Evolutionary conservation across 208 protist species (phyloP).

Genomic region (Acanthamoeba castellanii): DNA sequence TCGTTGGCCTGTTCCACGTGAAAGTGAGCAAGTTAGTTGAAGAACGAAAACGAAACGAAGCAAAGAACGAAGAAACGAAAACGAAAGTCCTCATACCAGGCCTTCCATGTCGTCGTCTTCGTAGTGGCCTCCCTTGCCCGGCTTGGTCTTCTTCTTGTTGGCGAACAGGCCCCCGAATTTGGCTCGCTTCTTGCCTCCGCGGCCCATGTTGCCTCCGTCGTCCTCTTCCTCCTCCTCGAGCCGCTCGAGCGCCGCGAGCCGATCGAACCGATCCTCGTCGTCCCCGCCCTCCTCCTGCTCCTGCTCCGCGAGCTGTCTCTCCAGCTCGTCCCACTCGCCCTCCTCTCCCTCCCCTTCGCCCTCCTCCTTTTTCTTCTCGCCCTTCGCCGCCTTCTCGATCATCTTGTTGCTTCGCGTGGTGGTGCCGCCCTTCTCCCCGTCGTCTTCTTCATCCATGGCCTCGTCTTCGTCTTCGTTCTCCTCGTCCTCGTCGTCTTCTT

Average conservation of each 20-base stretch:
- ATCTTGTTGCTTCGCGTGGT: not conserved
- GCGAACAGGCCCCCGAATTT: not conserved
- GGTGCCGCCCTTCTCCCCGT: not conserved
- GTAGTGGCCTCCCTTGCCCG: not conserved
- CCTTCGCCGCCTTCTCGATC: not conserved
- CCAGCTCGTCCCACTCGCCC: slow-evolving; percentile 1
- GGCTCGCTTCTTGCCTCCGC: not conserved
- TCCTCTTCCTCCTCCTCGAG: not conserved
- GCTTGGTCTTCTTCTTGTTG: not conserved
- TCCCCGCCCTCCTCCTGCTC: not conserved
- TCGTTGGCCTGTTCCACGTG: not conserved
- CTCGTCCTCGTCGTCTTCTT: not conserved
- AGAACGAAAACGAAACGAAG: too few species aligned
- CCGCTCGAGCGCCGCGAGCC: not conserved
- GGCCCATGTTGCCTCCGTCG: not conserved
- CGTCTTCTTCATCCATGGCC: not conserved
- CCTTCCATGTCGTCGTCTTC: not conserved
- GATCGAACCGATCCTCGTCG: not conserved
- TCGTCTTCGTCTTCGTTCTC: not conserved
- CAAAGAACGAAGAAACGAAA: too few species aligned
- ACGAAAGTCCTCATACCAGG: not conserved
- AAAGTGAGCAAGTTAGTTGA: too few species aligned
- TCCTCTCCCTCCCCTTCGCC: not conserved
- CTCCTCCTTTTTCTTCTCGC: not conserved
- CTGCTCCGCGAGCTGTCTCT: not conserved